Conservation (phyloP, 441 rosid species). For the Arabidopsis hybrid region DNA sequence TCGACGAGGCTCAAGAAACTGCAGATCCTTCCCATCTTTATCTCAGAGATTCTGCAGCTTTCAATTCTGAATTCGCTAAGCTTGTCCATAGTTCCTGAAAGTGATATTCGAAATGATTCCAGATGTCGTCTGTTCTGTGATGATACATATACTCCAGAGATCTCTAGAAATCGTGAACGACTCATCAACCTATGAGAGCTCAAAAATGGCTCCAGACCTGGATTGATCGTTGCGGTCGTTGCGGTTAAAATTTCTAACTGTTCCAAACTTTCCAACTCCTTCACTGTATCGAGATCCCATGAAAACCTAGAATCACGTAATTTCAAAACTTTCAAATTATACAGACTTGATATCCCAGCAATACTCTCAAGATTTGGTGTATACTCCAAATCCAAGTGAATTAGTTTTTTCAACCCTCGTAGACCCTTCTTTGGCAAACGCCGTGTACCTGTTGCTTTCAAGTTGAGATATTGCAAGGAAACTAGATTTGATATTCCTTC, state of each 20-base stretch:
- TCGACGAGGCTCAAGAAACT: background rate
- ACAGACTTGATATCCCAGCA: background rate
- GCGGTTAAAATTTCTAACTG: background rate
- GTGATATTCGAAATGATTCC: background rate
- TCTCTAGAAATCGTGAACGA: slow-evolving; percentile 20
- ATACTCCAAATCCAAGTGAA: background rate
- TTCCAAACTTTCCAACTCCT: background rate
- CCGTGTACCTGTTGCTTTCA: slow-evolving; percentile 8
- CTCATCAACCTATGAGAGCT: slow-evolving; percentile 25
- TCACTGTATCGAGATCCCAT: background rate
- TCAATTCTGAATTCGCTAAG: background rate
- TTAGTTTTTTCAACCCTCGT: background rate
- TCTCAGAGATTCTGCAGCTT: background rate
- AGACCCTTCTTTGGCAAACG: background rate
- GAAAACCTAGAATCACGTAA: background rate
- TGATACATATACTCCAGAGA: background rate
- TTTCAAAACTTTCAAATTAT: background rate
- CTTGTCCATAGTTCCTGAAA: background rate
- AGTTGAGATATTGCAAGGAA: slow-evolving; percentile 29
- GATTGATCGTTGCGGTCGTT: too few species aligned
- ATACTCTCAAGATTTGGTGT: accelerated
- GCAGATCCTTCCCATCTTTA: slow-evolving; percentile 3
- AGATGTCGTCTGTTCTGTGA: background rate
- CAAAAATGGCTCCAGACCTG: background rate
- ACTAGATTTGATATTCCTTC: slow-evolving; percentile 24